Conservation (phyloP, 1,284 basidiomycete species). For the Papiliotrema terrestris region DNA sequence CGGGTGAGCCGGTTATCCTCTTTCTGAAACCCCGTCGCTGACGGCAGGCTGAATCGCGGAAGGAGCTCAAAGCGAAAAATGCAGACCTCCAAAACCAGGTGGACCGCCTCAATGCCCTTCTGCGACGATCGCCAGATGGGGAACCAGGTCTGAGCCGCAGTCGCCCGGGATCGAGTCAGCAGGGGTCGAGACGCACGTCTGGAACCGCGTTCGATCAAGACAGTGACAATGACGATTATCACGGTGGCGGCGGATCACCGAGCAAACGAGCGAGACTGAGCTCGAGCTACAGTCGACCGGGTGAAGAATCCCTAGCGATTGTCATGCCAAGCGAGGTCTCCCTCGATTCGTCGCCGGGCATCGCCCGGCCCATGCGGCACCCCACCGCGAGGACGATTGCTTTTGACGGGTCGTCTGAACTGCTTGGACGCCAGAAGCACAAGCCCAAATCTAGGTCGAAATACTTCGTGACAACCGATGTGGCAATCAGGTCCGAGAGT, state of each 20-base stretch:
- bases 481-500: not conserved
- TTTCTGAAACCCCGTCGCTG: no score
- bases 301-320: slow-evolving; percentile 31
- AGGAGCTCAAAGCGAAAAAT: slow-evolving; percentile 19
- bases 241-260: no score
- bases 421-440: not conserved
- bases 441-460: not conserved
- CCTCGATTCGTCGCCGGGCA: slow-evolving; percentile 1
- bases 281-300: no score
- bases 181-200: not conserved
- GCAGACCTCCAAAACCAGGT: slow-evolving; percentile 23
- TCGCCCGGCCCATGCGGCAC: not conserved
- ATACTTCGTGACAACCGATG: not conserved
- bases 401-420: not conserved
- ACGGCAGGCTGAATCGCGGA: slow-evolving; percentile 18
- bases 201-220: not conserved
- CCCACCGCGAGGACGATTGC: slow-evolving; percentile 7
- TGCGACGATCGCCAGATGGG: no score
- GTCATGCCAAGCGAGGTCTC: slow-evolving; percentile 11
- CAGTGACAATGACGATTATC: not conserved
- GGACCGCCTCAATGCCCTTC: slow-evolving; percentile 8
- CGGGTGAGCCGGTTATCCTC: slow-evolving; percentile 27
- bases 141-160: no score
- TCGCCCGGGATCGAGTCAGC: not conserved
- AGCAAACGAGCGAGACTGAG: no score